Percentiles rank a stretch among this genome's conserved stretches.
Evolutionary conservation across 2,329 filamentous ascomycete genomes (phyloP).

Genomic region (Metarhizium guizhouense): DNA sequence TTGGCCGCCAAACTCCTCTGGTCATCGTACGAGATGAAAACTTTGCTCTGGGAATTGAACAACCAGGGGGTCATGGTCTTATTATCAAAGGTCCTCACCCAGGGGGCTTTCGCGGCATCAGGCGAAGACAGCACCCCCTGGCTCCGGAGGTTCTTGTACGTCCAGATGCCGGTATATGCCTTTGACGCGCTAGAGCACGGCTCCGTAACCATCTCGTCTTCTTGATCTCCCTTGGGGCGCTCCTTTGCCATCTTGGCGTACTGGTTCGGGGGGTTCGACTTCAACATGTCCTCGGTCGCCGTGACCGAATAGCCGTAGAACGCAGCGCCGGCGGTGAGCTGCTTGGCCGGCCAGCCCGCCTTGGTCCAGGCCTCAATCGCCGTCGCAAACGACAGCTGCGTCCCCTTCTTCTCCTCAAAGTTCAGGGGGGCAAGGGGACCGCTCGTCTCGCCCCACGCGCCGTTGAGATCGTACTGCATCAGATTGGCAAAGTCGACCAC

Average conservation of each 20-base stretch:
- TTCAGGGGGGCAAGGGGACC: slow-evolving; percentile 6
- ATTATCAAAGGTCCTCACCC: slow-evolving; percentile 5
- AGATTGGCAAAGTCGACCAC: background rate
- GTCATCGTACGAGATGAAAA: slow-evolving; percentile 11
- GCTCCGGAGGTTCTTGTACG: background rate
- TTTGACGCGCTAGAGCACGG: background rate
- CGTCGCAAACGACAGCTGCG: slow-evolving; percentile 3
- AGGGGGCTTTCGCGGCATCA: slow-evolving; percentile 3
- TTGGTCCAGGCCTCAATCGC: slow-evolving; percentile 5
- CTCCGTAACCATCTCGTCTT: background rate
- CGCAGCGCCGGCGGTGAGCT: slow-evolving; percentile 4
- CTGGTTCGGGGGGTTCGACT: background rate
- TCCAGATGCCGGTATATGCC: background rate
- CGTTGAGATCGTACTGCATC: slow-evolving; percentile 9
- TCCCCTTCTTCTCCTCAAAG: slow-evolving; percentile 2
- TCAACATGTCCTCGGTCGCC: slow-evolving; percentile 1
- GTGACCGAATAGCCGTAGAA: slow-evolving; percentile 7
- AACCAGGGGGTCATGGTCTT: slow-evolving; percentile 8
- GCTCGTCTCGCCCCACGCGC: slow-evolving; percentile 2
- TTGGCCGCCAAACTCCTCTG: slow-evolving; percentile 7
- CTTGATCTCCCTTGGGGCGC: background rate
- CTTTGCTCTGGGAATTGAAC: slow-evolving; percentile 3
- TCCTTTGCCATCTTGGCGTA: background rate
- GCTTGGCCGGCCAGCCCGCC: slow-evolving; percentile 4
- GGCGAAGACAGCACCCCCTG: slow-evolving; percentile 2